These are phyloP conservation scores for Neurospora sp. DNA, from an alignment of 495 filamentous ascomycete species.

Conservation along the genomic window DNA sequence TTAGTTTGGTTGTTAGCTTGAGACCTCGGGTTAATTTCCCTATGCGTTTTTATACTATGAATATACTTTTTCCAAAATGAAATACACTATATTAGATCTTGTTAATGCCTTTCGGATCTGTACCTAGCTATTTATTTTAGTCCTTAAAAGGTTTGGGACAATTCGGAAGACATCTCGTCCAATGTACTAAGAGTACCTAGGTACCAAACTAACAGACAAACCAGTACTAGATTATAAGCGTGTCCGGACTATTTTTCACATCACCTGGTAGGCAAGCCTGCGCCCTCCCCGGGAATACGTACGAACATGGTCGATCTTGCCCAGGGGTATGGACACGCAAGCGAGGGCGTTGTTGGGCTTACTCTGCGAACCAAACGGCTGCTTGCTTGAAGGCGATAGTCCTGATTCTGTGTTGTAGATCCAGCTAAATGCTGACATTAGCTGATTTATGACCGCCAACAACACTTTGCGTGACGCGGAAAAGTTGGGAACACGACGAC, in stretches of 20 bases:
- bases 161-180: no score
- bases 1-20: neutral
- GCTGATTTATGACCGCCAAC: neutral
- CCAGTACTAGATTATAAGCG: no score
- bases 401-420: neutral
- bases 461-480: neutral
- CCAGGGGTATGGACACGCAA: neutral
- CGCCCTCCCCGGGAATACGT: neutral
- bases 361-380: neutral
- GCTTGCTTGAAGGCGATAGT: neutral
- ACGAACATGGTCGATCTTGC: neutral
- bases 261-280: neutral
- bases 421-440: neutral
- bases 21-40: neutral
- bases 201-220: no score
- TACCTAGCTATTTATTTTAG: no score
- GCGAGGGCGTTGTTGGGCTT: neutral
- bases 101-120: no score
- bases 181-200: no score
- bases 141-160: no score
- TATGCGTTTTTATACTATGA: no score
- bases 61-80: no score
- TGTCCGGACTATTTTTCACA: no score
- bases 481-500: neutral
- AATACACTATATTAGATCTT: no score